A percentile compares a stretch with the other conserved stretches of the same genome.
Evolutionary conservation across 2,329 filamentous ascomycete genomes (phyloP).

Genomic region (Penicillium sp.): DNA sequence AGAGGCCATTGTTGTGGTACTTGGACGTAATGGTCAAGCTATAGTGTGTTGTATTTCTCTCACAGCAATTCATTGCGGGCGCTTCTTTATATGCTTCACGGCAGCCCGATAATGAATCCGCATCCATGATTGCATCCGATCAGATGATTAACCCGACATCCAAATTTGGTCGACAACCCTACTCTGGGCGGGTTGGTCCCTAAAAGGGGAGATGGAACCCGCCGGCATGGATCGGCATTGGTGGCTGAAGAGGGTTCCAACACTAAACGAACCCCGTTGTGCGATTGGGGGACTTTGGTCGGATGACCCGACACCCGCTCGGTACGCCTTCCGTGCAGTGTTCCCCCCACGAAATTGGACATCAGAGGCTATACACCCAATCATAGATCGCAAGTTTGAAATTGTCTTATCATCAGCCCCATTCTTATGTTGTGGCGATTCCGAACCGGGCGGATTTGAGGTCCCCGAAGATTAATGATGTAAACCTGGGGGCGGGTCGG

Average conservation of each 20-base stretch:
- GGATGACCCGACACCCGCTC: neutral
- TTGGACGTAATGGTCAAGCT: neutral
- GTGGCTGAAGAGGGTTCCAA: neutral
- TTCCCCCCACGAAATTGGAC: neutral
- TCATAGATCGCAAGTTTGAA: neutral
- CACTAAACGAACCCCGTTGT: neutral
- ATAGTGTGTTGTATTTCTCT: neutral
- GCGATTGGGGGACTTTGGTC: neutral
- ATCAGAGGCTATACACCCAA: neutral
- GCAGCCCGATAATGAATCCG: neutral
- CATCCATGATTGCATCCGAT: constrained; percentile 1
- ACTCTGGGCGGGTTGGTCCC: neutral
- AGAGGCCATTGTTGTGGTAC: constrained; percentile 11
- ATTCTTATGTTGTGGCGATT: neutral
- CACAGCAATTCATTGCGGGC: neutral
- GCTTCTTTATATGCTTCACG: neutral
- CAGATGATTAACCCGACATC: neutral
- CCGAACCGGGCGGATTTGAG: neutral
- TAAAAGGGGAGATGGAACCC: constrained; percentile 5
- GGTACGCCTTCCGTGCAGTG: neutral
- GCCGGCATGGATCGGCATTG: neutral
- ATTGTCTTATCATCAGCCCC: neutral
- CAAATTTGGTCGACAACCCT: constrained; percentile 2
- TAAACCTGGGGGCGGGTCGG: neutral
- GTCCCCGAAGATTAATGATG: neutral